Conservation (phyloP, 306 rosid genomes). For the Malus sylvestris region DNA sequence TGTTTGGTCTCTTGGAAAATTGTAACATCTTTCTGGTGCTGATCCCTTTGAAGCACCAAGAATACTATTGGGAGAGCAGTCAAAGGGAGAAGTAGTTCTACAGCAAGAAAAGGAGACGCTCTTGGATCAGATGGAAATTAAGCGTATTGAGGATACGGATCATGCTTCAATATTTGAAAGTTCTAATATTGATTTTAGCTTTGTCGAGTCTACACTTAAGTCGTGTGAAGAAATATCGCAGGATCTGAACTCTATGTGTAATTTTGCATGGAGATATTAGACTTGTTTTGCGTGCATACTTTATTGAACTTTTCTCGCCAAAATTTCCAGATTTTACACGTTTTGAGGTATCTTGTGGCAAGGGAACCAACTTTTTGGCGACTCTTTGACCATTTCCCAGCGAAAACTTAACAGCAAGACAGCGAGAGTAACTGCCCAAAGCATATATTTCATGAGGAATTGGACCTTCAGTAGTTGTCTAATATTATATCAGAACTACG, state of each 20-base stretch:
- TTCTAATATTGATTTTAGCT: constrained; percentile 50
- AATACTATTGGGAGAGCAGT: constrained; percentile 5
- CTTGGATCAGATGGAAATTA: constrained; percentile 16
- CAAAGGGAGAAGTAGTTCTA: not conserved
- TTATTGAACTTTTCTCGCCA: not conserved
- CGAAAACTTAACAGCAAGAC: too few relatives aligned
- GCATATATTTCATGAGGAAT: too few relatives aligned
- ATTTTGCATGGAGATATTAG: constrained; percentile 64
- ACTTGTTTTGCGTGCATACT: not conserved
- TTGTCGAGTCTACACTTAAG: constrained; percentile 45
- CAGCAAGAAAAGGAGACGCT: constrained; percentile 26
- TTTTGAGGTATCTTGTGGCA: too few relatives aligned
- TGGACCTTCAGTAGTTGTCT: not conserved
- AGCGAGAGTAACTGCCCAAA: too few relatives aligned
- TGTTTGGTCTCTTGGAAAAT: constrained; percentile 20
- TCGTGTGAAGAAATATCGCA: constrained; percentile 37
- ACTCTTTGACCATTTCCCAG: too few relatives aligned
- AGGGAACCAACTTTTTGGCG: too few relatives aligned
- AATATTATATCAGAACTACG: not conserved
- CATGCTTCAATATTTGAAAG: constrained; percentile 13
- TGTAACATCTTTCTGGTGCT: constrained; percentile 12
- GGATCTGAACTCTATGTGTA: constrained; percentile 39
- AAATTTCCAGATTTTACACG: too few relatives aligned
- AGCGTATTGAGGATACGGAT: constrained; percentile 14
- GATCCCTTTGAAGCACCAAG: constrained; percentile 17